Evolutionary conservation across 148 eudicot genomes (phyloP).

Genomic region (Rhododendron griersonianum): DNA sequence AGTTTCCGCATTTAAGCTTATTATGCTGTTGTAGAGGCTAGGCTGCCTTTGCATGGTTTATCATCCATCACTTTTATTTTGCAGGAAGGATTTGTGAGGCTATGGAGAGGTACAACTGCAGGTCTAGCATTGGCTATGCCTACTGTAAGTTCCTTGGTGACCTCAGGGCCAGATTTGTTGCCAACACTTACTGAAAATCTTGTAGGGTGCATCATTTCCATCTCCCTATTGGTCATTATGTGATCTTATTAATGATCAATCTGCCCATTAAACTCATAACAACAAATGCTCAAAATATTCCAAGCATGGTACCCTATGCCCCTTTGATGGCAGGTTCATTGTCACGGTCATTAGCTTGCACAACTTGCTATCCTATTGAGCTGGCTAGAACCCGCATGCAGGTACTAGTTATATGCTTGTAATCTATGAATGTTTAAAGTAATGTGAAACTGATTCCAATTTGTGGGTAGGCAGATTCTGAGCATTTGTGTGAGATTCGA

Average conservation of each 20-base stretch:
- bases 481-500: background rate
- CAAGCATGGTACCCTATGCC: conserved; percentile 64
- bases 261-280: conserved; percentile 10
- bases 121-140: conserved; percentile 89
- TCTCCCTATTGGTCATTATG: background rate
- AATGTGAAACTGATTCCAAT: background rate
- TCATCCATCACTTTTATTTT: background rate
- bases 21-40: background rate
- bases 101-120: conserved; percentile 99
- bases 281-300: conserved; percentile 31
- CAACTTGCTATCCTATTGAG: conserved; percentile 91
- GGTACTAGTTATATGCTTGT: conserved; percentile 33
- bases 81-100: conserved; percentile 82
- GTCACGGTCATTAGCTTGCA: conserved; percentile 94
- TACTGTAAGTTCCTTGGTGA: conserved; percentile 52
- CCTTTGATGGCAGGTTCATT: conserved; percentile 84
- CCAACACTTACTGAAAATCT: background rate
- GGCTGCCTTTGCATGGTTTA: background rate
- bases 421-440: background rate
- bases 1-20: background rate
- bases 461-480: background rate
- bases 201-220: conserved; percentile 4
- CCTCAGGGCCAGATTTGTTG: background rate
- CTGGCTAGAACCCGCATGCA: conserved; percentile 98
- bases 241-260: background rate